Evolutionary conservation across 345 rosid genomes (phyloP), one percentile per base, ranked within the genome.

Genomic region (Ceriops decandra): DNA sequence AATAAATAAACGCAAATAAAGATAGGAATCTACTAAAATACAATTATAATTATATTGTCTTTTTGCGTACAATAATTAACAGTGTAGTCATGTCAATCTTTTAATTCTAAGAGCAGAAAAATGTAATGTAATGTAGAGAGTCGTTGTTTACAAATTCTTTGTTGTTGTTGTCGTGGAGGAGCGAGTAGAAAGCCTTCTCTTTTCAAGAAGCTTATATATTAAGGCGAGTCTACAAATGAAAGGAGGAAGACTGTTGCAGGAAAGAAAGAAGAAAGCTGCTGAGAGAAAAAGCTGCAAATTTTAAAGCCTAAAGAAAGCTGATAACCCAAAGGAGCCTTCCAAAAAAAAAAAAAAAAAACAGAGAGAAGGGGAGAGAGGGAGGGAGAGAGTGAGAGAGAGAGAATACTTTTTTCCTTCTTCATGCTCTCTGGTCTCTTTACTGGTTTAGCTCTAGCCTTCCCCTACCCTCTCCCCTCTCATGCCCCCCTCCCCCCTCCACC

Each of bases 181-280:
- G 15, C 16, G 15, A 15, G 49, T 11, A 2, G 49, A 3, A 13
- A 42, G 59, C 17, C 30, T 5, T 54, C 11, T 28, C 10, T 54
- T 42, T 54, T 66, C 65, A 74, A 56, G 66, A 30, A 66, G 77
- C 62, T 74, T 79, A 42, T 76, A 33, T 7, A 33, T 76, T 60
- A 70, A 79, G 80, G 62, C 66, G 68, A 67, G 65, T 68, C 77
- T 36, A 28, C 75, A 58, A 58, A 68, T 64, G 75, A 57, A 76
- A 68, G 42, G 68, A 57, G 64, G 82, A 80, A 58, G 77, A 76
- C 80, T 30, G 72, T 65, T 63, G 72, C 67, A 69, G 72, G 51
- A 54, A 47, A 77, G 62, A 66, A 52, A 71, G 19, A 33, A 32
- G 24, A 77, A 77, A 69, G 80, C 77, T 77, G 71, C 59, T 1